Percentiles rank a stretch among this genome's conserved stretches.
Evolutionary conservation across 2,329 filamentous ascomycete genomes (phyloP).

Genomic region (Xylaria sp.): DNA sequence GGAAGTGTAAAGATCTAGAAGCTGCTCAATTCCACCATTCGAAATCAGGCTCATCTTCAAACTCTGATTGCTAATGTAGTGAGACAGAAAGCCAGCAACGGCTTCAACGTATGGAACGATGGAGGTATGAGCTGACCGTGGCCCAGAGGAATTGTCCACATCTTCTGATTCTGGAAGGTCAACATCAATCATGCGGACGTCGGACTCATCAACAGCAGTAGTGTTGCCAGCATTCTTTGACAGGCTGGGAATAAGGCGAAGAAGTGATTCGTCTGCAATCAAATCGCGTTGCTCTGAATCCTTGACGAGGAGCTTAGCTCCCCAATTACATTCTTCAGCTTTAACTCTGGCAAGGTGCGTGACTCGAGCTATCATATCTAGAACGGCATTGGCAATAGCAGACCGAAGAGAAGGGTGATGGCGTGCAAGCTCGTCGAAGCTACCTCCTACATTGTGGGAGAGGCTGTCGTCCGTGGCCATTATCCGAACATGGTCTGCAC

Average conservation of each 20-base stretch:
- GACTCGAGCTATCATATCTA: slow-evolving; percentile 83
- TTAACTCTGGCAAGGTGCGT: slow-evolving; percentile 66
- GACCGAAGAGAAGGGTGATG: slow-evolving; percentile 83
- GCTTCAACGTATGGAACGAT: slow-evolving; percentile 69
- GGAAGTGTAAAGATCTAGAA: slow-evolving; percentile 78
- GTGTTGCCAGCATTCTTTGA: slow-evolving; percentile 39
- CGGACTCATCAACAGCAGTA: slow-evolving; percentile 36
- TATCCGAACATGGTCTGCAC: slow-evolving; percentile 77
- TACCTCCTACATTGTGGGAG: slow-evolving; percentile 68
- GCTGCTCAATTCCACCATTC: slow-evolving; percentile 71
- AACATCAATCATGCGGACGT: slow-evolving; percentile 63
- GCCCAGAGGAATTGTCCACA: slow-evolving; percentile 15
- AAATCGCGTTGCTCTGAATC: slow-evolving; percentile 53
- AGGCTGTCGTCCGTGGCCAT: slow-evolving; percentile 69
- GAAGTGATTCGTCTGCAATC: slow-evolving; percentile 47
- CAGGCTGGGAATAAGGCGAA: slow-evolving; percentile 14
- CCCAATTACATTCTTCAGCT: slow-evolving; percentile 63
- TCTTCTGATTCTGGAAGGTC: slow-evolving; percentile 26
- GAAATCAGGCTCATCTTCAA: slow-evolving; percentile 72
- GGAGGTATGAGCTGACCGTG: slow-evolving; percentile 29
- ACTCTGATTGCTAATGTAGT: slow-evolving; percentile 68
- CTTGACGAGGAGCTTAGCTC: slow-evolving; percentile 69
- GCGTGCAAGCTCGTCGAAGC: slow-evolving; percentile 89
- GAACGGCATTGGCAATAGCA: slow-evolving; percentile 75
- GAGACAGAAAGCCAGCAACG: slow-evolving; percentile 65